Base-by-base conservation (phyloP, 306 rosid species). In the Cucurbita maxima region DNA sequence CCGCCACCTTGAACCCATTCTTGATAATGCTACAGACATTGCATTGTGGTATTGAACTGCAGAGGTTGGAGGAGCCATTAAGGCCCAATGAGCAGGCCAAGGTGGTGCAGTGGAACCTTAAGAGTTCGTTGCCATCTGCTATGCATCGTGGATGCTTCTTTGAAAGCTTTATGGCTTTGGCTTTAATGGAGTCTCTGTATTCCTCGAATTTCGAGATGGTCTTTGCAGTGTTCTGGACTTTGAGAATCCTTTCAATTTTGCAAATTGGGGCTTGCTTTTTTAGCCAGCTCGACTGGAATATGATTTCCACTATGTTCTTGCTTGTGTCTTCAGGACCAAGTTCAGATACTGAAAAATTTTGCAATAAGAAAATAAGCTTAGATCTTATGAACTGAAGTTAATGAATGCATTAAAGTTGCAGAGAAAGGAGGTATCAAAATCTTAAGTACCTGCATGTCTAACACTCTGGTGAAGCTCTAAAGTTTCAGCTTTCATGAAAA, bases 251-350 rank as follows among this genome's bases (percentile, higher is more conserved):
- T 50, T 91, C 95, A 58, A 94, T 94, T 80, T 89, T 85, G 88
- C 97, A 94, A 48, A 94, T 83, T 20, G 97, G 98, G 5, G 91
- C 58, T 77, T 94, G 84, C 72, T 91, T 91, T 82, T 89, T 91
- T 44, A 94, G 86, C 99, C 99, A 94, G 86, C 99, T 94, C 0
- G 99, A 94, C 43, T 94, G 97, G 82, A 94, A 94, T 84, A 94
- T 94, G 50, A 94, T 94, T 56, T 94, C 97, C 67, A 94, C 99
- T 84, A 94, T 91, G 88, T 94, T 94, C 86, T 89, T 94, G 99
- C 99, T 94, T 1, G 99, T 89, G 81, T 94, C 99, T 69, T 94
- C 96, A 7, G 88, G 85, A 20, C 91, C 97, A 75, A 94, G 85
- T 62, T 94, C 99, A 36, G 99, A 94, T 13, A 94, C 99, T 94